Evolutionary conservation across 805 yeast species (phyloP), one percentile per base, ranked within the genome.

Genomic region (Aciculoconidium aculeatum): DNA sequence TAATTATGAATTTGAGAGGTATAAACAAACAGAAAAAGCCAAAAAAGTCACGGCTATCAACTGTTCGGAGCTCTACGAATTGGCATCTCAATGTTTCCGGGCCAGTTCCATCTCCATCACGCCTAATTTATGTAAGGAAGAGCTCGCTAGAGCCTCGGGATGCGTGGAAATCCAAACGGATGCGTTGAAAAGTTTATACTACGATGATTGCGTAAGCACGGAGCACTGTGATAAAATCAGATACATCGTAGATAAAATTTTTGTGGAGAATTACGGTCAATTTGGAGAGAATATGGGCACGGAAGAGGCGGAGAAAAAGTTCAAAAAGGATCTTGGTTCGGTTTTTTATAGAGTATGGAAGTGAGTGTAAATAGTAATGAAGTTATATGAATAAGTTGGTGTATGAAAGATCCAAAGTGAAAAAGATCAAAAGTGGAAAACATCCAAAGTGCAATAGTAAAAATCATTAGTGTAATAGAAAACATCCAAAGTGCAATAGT

Each of bases 61-160:
- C 41, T 64, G 70, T 35, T 54, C 67, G 3, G 70, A 64, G 38
- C 35, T 64, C 7, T 65, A 60, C 30, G 44, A 54, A 16, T 46
- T 53, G 16, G 65, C 61, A 17, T 32, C 55, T 15, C 59, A 53
- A 14, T 63, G 68, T 34, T 55, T 55, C 38, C 48, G 51, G 23
- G 51, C 51, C 7, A 55, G 60, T 57, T 45, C 44, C 31, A 43
- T 52, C 21, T 39, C 55, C 0, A 35, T 37, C 10, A 45, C 54
- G 5, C 40, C 35, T 10, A 45, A 36, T 26, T 57, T 49, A 28
- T 64, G 70, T 34, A 40, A 47, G 4, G 41, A 44, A 11, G 58
- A 58, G 34, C 53, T 59, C 16, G 31, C 39, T n/a, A 34, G 41
- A 6, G 42, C 49, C 15, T 38, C 56, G 11, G 19, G 29, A 9